A percentile compares a stretch with the other conserved stretches of the same genome.
These are phyloP conservation scores for Ogataea zsoltii DNA, from an alignment of 805 yeast genomes.

Conservation along the genomic window DNA sequence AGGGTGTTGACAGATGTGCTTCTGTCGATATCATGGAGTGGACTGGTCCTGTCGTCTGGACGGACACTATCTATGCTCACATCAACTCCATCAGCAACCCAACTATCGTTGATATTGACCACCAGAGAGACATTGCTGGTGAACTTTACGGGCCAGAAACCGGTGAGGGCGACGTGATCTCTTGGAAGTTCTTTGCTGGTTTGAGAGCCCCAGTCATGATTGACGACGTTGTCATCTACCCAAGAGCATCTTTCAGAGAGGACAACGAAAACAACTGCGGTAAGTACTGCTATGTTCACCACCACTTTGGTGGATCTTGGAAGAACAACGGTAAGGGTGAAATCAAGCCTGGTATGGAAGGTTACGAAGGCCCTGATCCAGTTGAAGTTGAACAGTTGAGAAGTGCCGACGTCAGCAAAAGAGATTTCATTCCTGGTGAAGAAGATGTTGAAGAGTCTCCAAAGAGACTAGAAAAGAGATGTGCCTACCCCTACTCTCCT, in stretches of 20 bases:
- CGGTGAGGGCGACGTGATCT: slow-evolving; percentile 27
- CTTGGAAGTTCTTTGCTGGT: slow-evolving; percentile 38
- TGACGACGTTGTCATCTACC: slow-evolving; percentile 37
- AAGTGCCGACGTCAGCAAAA: slow-evolving; percentile 15
- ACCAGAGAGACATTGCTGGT: slow-evolving; percentile 30
- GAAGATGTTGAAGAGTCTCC: slow-evolving; percentile 6
- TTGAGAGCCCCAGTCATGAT: slow-evolving; percentile 35
- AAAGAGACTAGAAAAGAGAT: slow-evolving; percentile 23
- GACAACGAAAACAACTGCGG: slow-evolving; percentile 37
- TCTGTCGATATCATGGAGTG: slow-evolving; percentile 60
- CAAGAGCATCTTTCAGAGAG: slow-evolving; percentile 36
- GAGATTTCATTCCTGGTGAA: slow-evolving; percentile 18
- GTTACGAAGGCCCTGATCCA: slow-evolving; percentile 27
- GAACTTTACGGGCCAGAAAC: slow-evolving; percentile 35
- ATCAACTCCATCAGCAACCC: slow-evolving; percentile 46
- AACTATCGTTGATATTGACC: slow-evolving; percentile 36
- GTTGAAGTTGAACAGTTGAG: slow-evolving; percentile 20
- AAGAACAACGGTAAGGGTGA: slow-evolving; percentile 38
- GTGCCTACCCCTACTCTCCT: slow-evolving; percentile 24
- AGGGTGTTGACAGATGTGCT: slow-evolving; percentile 37
- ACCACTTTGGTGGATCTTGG: slow-evolving; percentile 40
- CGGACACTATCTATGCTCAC: slow-evolving; percentile 69
- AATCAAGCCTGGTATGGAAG: slow-evolving; percentile 33
- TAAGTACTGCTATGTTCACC: slow-evolving; percentile 36
- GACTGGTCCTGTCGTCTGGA: slow-evolving; percentile 82